Evolutionary conservation across 495 filamentous ascomycete species (phyloP).

Genomic region (Rostrohypoxylon terebratum): DNA sequence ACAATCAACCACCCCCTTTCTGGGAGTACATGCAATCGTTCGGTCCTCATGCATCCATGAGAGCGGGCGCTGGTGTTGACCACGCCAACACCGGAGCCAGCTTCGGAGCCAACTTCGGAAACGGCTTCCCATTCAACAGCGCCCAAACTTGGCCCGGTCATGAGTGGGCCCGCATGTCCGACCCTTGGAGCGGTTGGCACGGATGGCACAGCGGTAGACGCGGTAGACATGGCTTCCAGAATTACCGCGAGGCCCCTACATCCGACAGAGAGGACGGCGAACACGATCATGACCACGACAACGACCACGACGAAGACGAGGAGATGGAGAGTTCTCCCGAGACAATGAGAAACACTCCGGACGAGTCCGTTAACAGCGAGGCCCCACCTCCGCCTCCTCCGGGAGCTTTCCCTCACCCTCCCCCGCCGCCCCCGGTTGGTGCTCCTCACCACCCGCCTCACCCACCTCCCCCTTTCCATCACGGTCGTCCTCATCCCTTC

Average conservation of each 20-base stretch:
- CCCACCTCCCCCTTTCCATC: conserved; percentile 14
- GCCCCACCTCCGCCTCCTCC: conserved; percentile 21
- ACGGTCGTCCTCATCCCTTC: conserved; percentile 32
- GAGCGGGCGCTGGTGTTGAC: conserved; percentile 51
- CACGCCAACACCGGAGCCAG: conserved; percentile 36
- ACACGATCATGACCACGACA: background rate
- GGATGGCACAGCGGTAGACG: conserved; percentile 17
- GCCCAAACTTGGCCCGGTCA: conserved; percentile 42
- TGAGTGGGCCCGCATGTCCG: conserved; percentile 32
- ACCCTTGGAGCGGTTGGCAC: conserved; percentile 17
- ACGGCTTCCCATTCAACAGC: conserved; percentile 44
- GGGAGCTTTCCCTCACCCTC: conserved; percentile 33
- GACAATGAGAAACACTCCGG: conserved; percentile 42
- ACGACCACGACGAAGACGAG: conserved; percentile 9
- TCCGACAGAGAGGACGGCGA: conserved; percentile 22
- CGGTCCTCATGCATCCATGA: conserved; percentile 25
- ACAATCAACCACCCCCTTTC: conserved; percentile 38
- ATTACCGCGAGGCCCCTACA: conserved; percentile 16
- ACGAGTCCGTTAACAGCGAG: conserved; percentile 28
- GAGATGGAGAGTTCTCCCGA: conserved; percentile 38
- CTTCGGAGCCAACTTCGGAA: conserved; percentile 30
- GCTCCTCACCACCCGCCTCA: conserved; percentile 28
- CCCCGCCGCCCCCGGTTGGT: conserved; percentile 25
- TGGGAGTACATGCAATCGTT: conserved; percentile 50
- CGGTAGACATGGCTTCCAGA: conserved; percentile 32